Evolutionary conservation across 306 rosid species (phyloP).

Genomic region (Adenanthera pavonina): DNA sequence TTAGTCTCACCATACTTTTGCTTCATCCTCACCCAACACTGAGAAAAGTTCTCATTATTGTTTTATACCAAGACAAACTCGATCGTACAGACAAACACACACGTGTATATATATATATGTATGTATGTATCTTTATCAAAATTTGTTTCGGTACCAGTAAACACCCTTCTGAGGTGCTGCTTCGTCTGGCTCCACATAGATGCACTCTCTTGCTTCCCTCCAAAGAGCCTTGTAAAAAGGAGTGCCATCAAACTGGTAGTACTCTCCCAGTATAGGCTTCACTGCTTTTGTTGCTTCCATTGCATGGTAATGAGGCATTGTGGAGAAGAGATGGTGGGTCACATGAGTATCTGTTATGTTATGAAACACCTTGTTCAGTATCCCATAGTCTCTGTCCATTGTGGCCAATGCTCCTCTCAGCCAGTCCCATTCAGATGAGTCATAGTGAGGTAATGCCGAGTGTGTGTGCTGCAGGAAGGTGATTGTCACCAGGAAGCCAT

Average conservation of each 20-base stretch:
- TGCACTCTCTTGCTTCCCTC: conserved; percentile 84
- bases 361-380: conserved; percentile 73
- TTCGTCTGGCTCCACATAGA: conserved; percentile 70
- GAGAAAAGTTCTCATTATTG: not conserved
- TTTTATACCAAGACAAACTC: not conserved
- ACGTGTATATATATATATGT: not conserved
- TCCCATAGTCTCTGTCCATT: conserved; percentile 71
- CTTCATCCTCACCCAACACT: not conserved
- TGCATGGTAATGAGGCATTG: conserved; percentile 82
- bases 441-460: conserved; percentile 69
- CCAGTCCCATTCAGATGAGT: conserved; percentile 87
- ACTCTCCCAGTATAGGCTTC: conserved; percentile 52
- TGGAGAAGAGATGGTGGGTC: conserved; percentile 73
- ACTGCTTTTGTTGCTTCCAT: conserved; percentile 77
- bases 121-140: conserved; percentile 41
- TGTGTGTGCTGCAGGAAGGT: conserved; percentile 84
- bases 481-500: conserved; percentile 67
- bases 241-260: conserved; percentile 68
- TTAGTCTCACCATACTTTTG: not conserved
- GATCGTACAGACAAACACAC: not conserved
- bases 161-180: conserved; percentile 54
- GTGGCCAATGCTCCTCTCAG: conserved; percentile 75
- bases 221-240: conserved; percentile 76
- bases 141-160: conserved; percentile 68
- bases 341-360: conserved; percentile 75